Evolutionary conservation across 2,329 filamentous ascomycete genomes (phyloP), one percentile per base, ranked within the genome.

Genomic region (Talaromyces sp.): DNA sequence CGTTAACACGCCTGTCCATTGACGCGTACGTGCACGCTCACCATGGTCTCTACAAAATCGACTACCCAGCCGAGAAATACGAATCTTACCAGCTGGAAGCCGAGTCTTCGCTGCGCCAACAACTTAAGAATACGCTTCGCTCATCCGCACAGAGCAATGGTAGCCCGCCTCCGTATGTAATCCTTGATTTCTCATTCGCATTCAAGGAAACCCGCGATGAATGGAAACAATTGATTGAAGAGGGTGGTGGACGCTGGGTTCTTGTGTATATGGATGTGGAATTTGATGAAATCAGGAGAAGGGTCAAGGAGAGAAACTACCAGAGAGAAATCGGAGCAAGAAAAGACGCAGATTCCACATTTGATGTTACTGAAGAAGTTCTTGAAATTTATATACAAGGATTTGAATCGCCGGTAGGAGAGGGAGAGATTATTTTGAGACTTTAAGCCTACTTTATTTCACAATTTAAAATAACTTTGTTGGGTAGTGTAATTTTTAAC

Each of bases 291-390:
- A 39, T 66, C 44, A 61, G 63, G 11, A 58, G 63, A 30, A 59
- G 61, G 17, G 61, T 66, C 28, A 58, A n/a, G 22, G 63, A 52
- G 7, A 62, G 63, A 27, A 63, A 66, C 28, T 32, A 53, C 10
- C 49, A 64, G 19, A 28, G 49, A 30, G 49, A 53, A n/a, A 53
- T 17, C 11, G 49, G 49, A 6, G 47, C n/a, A 4, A 19, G 60
- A 7, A 63, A 63, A 25, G 61, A 65, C 30, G 59, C 61, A 30
- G 61, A 66, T 17, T 65, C 63, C n/a, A 61, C 63, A 5, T 63
- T 59, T 33, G 55, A 53, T 60, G 57, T 65, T 15, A 66, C 63
- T 4, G 55, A 55, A 32, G 59, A 65, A 42, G 56, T 59, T 27
- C 44, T 63, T 4, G 63, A 52, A 59, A 36, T 28, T 15, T 63